Evolutionary conservation across 495 filamentous ascomycete genomes (phyloP).

Genomic region (Usnea hakonensis): DNA sequence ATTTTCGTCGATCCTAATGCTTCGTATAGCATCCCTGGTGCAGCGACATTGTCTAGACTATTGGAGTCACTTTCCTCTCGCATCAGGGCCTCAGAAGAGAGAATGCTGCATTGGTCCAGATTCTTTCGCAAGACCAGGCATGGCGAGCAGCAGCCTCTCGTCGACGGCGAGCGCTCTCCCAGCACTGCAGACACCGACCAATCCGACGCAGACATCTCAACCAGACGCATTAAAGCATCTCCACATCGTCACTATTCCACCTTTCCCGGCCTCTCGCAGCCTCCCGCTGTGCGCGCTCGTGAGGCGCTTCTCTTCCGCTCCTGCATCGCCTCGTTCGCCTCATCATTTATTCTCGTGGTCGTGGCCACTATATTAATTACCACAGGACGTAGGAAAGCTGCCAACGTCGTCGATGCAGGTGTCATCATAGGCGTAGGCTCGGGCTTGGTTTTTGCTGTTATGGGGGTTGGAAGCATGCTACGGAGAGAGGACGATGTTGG

Average conservation of each 20-base stretch:
- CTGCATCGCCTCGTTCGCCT: slow-evolving; percentile 37
- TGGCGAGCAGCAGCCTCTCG: slow-evolving; percentile 3
- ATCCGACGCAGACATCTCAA: slow-evolving; percentile 10
- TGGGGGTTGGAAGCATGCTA: slow-evolving; percentile 44
- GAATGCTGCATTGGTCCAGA: slow-evolving; percentile 36
- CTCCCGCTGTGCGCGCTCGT: slow-evolving; percentile 28
- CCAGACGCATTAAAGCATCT: neutral
- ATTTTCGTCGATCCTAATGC: slow-evolving; percentile 51
- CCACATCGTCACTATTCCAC: slow-evolving; percentile 34
- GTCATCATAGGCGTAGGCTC: slow-evolving; percentile 51
- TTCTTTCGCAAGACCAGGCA: neutral
- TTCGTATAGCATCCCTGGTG: slow-evolving; percentile 40
- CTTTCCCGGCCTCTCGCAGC: slow-evolving; percentile 34
- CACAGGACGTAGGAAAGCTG: slow-evolving; percentile 46
- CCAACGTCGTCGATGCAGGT: slow-evolving; percentile 52
- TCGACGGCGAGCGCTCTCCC: slow-evolving; percentile 11
- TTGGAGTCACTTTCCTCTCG: neutral
- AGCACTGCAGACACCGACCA: slow-evolving; percentile 19
- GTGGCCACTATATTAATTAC: slow-evolving; percentile 46
- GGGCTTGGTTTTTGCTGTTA: slow-evolving; percentile 46
- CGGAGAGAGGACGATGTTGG: slow-evolving; percentile 36
- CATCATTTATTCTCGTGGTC: slow-evolving; percentile 44
- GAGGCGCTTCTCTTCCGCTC: slow-evolving; percentile 41
- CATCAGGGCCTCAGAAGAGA: slow-evolving; percentile 39
- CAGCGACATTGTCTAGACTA: slow-evolving; percentile 31